Base-by-base conservation (phyloP, 2,329 filamentous ascomycete species). In the Colletotrichum euphorbiae region DNA sequence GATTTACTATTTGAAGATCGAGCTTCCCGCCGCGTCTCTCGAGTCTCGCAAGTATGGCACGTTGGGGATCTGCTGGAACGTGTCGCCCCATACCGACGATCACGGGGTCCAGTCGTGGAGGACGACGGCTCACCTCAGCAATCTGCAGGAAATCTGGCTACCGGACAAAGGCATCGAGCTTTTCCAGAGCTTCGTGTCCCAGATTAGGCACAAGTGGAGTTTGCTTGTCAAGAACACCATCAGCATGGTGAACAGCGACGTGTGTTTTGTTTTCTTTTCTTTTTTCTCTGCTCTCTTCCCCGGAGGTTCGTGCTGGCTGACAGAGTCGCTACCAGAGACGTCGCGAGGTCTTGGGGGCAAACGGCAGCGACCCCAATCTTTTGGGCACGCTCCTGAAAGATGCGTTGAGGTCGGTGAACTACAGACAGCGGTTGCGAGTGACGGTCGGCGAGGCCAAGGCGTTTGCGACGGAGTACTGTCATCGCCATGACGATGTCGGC, bases 401-500 rank as follows among this genome's bases (percentile, higher is more conserved):
- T 13, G 48, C 48, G 0, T 7, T 51, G n/a, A 33, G 24, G 7
- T 31, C 48, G 0, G 48, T 51, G 13, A 28, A 51, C 9, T 51
- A 51, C 8, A 21, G 48, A 1, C 48, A 31, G 15, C 48, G 48
- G 2, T 17, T 51, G 2, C 48, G 36, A 13, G 31, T 31, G 2
- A 51, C 48, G 5, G 48, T 31, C 0, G 9, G 24, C 48, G 28
- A 51, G 48, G 48, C 28, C 6, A 28, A 51, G 6, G 31, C 6
- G 48, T 51, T 51, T 8, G 48, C 48, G 48, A 33, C 48, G n/a
- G 48, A 51, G n/a, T 36, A 51, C 48, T 51, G 48, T 4, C 28
- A 51, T 4, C 48, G 48, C 3, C 48, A 51, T 2, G 48, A 51
- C 5, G 48, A 51, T 7, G 48, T 51, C 12, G 28, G 24, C 28